Percentiles rank a stretch among this genome's conserved stretches.
These are phyloP conservation scores for Cadophora luteo-olivacea DNA, from an alignment of 2,329 filamentous ascomycete genomes.

Conservation along the genomic window DNA sequence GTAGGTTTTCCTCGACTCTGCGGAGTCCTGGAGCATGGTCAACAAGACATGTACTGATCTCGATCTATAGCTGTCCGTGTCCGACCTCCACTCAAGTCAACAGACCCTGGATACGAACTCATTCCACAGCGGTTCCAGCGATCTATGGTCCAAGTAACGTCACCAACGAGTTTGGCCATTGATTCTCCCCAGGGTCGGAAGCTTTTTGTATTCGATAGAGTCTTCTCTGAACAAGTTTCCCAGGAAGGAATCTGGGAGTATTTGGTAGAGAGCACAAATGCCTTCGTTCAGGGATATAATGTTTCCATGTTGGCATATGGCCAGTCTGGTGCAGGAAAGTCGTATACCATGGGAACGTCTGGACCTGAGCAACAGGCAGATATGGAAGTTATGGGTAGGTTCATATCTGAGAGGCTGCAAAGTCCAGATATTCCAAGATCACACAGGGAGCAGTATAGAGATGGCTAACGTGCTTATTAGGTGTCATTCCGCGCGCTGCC, in stretches of 20 bases:
- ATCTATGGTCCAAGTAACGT: constrained; percentile 88
- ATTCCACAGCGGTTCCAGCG: constrained; percentile 95
- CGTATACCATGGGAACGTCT: constrained; percentile 98
- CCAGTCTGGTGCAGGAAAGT: constrained; percentile 97
- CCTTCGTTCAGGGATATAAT: constrained; percentile 97
- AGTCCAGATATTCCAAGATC: background rate
- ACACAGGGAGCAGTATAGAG: background rate
- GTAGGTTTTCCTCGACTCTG: constrained; percentile 61
- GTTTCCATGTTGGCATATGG: constrained; percentile 96
- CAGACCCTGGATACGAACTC: constrained; percentile 91
- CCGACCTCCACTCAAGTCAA: constrained; percentile 81
- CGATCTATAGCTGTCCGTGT: constrained; percentile 79
- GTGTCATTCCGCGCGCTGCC: constrained; percentile 94
- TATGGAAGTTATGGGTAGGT: constrained; percentile 77
- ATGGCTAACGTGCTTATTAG: constrained; percentile 52
- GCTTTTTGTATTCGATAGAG: constrained; percentile 94
- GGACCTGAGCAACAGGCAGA: constrained; percentile 80
- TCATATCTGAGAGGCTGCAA: background rate
- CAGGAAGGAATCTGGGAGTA: constrained; percentile 97
- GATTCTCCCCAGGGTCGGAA: constrained; percentile 93
- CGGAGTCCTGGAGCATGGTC: background rate
- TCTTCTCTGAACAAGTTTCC: constrained; percentile 82
- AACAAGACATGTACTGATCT: constrained; percentile 24
- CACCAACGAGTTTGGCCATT: constrained; percentile 83
- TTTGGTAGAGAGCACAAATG: constrained; percentile 84